These are phyloP conservation scores for Wickerhamomyces ciferrii DNA, from an alignment of 805 yeast species.

Conservation along the genomic window DNA sequence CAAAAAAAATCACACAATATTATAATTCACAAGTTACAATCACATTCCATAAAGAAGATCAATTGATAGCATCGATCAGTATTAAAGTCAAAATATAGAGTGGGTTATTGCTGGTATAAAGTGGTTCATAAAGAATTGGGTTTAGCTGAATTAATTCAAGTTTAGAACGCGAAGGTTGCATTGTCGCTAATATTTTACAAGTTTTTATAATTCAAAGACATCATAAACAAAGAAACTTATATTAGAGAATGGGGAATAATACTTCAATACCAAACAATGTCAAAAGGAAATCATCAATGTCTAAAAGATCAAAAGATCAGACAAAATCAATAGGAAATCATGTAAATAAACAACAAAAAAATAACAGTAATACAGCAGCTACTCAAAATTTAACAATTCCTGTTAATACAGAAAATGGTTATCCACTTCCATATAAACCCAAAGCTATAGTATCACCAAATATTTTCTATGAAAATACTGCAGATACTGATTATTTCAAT, in stretches of 20 bases:
- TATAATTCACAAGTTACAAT: no score
- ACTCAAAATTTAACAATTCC: neutral
- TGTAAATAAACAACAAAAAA: neutral
- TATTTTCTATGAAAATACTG: constrained; percentile 8
- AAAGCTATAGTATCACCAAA: constrained; percentile 12
- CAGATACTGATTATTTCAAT: constrained; percentile 12
- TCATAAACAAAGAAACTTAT: no score
- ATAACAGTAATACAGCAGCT: no score
- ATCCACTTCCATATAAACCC: neutral
- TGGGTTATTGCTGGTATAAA: no score
- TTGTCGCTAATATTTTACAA: constrained; percentile 5
- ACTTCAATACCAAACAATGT: neutral
- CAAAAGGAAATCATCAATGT: neutral
- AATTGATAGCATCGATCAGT: no score
- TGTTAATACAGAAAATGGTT: neutral
- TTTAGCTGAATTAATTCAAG: no score
- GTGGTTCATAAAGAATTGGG: no score
- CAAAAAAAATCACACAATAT: no score
- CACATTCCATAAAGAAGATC: no score
- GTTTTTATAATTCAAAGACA: no score
- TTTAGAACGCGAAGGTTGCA: no score
- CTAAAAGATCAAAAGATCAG: neutral
- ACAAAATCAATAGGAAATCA: neutral
- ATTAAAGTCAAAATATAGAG: no score
- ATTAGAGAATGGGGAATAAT: constrained; percentile 3